Evolutionary conservation across 345 rosid genomes (phyloP), one percentile per base, ranked within the genome.

Genomic region (Kandelia obovata): DNA sequence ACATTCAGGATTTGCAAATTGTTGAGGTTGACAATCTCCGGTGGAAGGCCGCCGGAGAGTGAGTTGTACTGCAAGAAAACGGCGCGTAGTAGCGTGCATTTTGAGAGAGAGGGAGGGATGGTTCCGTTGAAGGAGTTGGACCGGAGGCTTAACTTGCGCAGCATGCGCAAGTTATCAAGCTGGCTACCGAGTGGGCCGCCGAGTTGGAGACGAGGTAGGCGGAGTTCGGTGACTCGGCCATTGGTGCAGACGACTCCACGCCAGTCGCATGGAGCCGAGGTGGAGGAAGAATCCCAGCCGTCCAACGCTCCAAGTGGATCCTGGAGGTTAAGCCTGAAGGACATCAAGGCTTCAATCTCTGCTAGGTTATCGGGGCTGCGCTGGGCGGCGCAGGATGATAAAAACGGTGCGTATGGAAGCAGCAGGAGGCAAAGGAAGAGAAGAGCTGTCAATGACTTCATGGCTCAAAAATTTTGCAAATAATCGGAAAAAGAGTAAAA

Each of bases 191-290:
- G 85, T 49, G 73, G 79, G 10, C 99, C 99, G 20, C 83, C 70
- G 80, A 95, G 96, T 32, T 84, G 87, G 53, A 95, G 92, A 31
- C 84, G 79, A 61, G 99, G 93, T 17, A 92, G 82, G 21, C 87
- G 92, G 78, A 91, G 74, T 80, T 88, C 93, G 0, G 84, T 76
- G 65, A 95, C 96, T 32, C 88, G 84, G 73, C 65, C 78, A 64
- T 72, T 64, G 25, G 81, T 69, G 65, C 99, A 91, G 66, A 58
- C 52, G 39, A 89, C 77, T 56, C 98, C 97, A 6, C 86, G 92
- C 98, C 98, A 94, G 83, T 94, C 98, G 76, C 97, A 91, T 5
- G 96, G 98, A 39, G 97, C 96, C 0, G 80, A 34, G 0, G 89
- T 87, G 0, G 96, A 81, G 21, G 93, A 81, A 6, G 93, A 75